Evolutionary conservation across 2,329 filamentous ascomycete species (phyloP), one percentile per base, ranked within the genome.

Genomic region (Diatrype stigma): DNA sequence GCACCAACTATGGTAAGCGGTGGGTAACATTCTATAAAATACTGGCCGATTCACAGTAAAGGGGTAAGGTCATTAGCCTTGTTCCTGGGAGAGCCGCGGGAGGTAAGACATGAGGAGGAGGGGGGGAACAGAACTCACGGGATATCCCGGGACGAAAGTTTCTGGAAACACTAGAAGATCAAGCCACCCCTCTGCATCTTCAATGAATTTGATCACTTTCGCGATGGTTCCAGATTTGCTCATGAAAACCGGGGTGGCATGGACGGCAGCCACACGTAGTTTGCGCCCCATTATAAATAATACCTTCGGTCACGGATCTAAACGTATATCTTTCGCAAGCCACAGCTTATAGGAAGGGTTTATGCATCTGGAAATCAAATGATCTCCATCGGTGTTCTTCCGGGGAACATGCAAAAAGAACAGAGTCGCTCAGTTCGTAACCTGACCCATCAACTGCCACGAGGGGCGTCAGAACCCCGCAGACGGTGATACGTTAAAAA

Each of bases 21-120:
- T 0, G 61, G 53, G 32, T 62, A 63, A 44, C 56, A 57, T 49
- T 61, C 54, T 22, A 55, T 59, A 34, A 59, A 64, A 49, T 62
- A 62, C 57, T 61, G 23, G 3, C n/a, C 23, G 14, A 17, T 14
- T 23, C 26, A 30, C 10, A 30, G 10, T 30, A 10, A 30, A 30
- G 10, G 26, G 26, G 26, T 30, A 30, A 6, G 10, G 26, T n/a
- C n/a, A 30, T 30, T 30, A 30, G 26, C 26, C 5, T 30, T 5
- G 10, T 30, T 30, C 10, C 26, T 10, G 10, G 10, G 26, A 30
- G 26, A 30, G 10, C 5, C 5, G 26, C 6, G 26, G n/a, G n/a
- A 8, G n/a, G 17, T 21, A 14, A 11, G 19, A 7, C 4, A 19
- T 11, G n/a, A 40, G 6, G 22, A 3, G n/a, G 16, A 3, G 16